Evolutionary conservation across 768 basidiomycete species (phyloP).

Genomic region (Lactarius tabidus): DNA sequence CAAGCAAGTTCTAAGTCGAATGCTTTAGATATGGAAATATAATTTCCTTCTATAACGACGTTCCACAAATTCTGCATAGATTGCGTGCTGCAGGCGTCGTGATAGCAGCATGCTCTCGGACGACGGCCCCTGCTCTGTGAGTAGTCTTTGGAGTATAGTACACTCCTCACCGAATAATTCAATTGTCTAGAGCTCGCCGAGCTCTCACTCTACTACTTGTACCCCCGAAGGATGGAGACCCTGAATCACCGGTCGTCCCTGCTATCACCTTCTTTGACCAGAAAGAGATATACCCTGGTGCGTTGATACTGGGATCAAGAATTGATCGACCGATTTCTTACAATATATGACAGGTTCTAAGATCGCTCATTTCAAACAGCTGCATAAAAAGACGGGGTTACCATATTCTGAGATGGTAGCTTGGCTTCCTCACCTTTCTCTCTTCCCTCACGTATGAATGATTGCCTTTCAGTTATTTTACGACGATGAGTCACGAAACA

Average conservation of each 20-base stretch:
- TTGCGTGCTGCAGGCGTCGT: conserved; percentile 46
- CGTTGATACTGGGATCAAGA: conserved; percentile 4
- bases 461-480: conserved; percentile 12
- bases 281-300: conserved; percentile 70
- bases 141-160: conserved; percentile 26
- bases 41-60: conserved; percentile 73
- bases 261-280: conserved; percentile 67
- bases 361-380: conserved; percentile 37
- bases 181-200: conserved; percentile 56
- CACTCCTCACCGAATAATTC: background rate
- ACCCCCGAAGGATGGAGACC: conserved; percentile 37
- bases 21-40: conserved; percentile 44
- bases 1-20: background rate
- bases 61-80: conserved; percentile 65
- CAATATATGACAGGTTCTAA: conserved; percentile 57
- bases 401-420: conserved; percentile 77
- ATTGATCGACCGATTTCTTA: background rate
- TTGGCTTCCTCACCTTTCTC: background rate
- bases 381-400: conserved; percentile 65
- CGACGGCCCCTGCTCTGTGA: conserved; percentile 63
- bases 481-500: conserved; percentile 18
- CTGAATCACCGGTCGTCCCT: conserved; percentile 34
- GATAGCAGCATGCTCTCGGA: conserved; percentile 74
- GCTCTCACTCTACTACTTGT: conserved; percentile 64
- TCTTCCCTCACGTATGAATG: background rate